Evolutionary conservation across 306 rosid species (phyloP), one percentile per base, ranked within the genome.

Genomic region (Trifolium pratense): DNA sequence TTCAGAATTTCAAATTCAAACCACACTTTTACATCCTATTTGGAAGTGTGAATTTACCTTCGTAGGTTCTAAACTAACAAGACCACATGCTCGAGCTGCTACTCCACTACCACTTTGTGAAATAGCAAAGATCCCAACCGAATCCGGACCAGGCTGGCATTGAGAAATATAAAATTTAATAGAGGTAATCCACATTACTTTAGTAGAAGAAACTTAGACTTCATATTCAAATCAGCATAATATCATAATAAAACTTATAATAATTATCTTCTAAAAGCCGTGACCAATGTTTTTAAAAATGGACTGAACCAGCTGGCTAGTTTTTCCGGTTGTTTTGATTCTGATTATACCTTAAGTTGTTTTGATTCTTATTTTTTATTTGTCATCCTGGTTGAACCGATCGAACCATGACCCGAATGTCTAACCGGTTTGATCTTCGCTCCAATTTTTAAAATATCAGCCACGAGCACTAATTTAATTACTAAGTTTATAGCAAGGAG

Each of bases 11-110:
- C 60, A 72, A 64, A 18, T 32, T 39, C 74, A 70, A 62, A 61
- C 60, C 65, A 66, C 57, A n/a, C 13, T 42, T 21, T 42, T 23
- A 46, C 77, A 31, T 61, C 64, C 13, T 18, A 37, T 43, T 40
- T 64, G 42, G 15, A 49, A 29, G 37, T 12, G 3, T 42, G 31
- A 36, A 34, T 68, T 79, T 73, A 91, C 99, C 97, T 91, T 91
- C 2, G 88, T 77, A 78, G 97, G 97, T 83, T 94, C 97, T 84
- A 95, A 85, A 81, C 96, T 90, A 52, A 91, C 99, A 7, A 95
- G 97, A 87, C 99, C 99, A 18, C 99, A 95, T 74, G 99, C 96
- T 95, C 97, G 87, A 71, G 97, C 99, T 78, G 99, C 99, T 92
- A 95, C 97, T 87, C 99, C 97, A 85, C 90, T 81, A 79, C 97